Evolutionary conservation across 306 rosid genomes (phyloP), one percentile per base, ranked within the genome.

Genomic region (Prunus mira): DNA sequence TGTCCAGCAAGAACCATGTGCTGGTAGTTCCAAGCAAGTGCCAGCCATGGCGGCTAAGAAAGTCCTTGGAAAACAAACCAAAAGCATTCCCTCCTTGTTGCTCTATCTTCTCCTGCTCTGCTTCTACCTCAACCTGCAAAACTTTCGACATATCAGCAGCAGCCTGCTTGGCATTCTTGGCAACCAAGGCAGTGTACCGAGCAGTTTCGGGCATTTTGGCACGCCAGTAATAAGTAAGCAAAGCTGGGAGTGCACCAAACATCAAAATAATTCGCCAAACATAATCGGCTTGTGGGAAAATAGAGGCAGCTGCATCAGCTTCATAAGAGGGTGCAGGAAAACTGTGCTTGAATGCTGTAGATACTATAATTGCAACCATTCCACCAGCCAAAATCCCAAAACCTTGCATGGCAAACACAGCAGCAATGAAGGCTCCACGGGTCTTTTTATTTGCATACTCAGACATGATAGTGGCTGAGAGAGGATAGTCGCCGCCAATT

Each of bases 131-230:
- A 67, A 93, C 93, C 64, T 87, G 90, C 43, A 93, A 20, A 1
- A 93, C 93, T 43, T 86, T 88, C 0, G 97, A 90, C 97, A 93
- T 93, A 41, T 93, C 98, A 5, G 88, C 69, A 22, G 97, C 93
- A 2, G 96, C 98, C 52, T 90, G 90, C 41, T 81, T 83, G 0
- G 80, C 83, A 81, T 91, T 85, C 85, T 88, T 93, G 73, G 97
- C 97, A 19, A 93, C 97, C 52, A 93, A 78, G 74, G 98, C 97
- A 19, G 96, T 93, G 85, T 91, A 93, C 22, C 98, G 88, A 9
- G 98, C 97, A 17, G 98, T 93, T 73, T 93, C 96, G 0, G 97
- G 98, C 97, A 93, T 93, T 70, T 88, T 91, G 90, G 88, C 84
- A 0, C 97, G 86, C 93, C 93, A 93, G 60, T 89, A 91, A 67